phyloP scores from a whole-genome alignment of 139 green algal genomes.

The Haematococcus lacustris region DNA sequence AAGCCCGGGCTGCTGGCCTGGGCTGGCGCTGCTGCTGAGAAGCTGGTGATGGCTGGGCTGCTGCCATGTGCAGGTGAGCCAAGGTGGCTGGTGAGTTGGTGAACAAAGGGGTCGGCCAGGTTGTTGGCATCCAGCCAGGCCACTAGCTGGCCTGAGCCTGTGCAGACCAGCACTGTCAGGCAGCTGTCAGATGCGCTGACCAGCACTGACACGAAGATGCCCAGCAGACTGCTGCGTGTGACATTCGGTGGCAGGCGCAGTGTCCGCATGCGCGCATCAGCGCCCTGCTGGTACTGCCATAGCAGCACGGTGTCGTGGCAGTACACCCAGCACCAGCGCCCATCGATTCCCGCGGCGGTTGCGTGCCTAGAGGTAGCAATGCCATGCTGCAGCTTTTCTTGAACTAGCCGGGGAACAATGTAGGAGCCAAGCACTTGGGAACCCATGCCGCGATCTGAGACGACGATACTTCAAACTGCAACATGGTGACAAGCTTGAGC shows the following conservation, averaged over 20 bases:
- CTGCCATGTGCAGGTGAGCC: neutral
- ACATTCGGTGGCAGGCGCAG: neutral
- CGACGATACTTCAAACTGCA: too few species aligned
- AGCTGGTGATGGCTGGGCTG: neutral
- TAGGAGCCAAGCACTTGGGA: too few species aligned
- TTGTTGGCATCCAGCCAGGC: conserved; percentile 31
- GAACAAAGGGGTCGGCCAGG: conserved; percentile 12
- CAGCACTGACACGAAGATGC: neutral
- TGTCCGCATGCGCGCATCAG: neutral
- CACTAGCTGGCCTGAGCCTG: conserved; percentile 9
- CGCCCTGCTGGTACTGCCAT: neutral
- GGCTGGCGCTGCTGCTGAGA: conserved; percentile 7
- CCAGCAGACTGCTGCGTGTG: neutral
- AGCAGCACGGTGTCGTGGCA: too few species aligned
- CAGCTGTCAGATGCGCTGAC: neutral
- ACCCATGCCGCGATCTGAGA: too few species aligned
- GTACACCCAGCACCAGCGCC: too few species aligned
- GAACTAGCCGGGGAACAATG: too few species aligned
- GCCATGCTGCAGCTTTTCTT: too few species aligned
- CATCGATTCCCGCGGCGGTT: too few species aligned
- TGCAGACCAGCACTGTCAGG: conserved; percentile 17
- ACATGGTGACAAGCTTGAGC: too few species aligned
- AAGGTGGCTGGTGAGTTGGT: conserved; percentile 2
- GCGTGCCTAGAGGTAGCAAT: too few species aligned
- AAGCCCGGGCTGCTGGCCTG: conserved; percentile 7